Base-by-base conservation (phyloP, 176 grass and related monocot species). In the Ampelocalamus luodianensis region DNA sequence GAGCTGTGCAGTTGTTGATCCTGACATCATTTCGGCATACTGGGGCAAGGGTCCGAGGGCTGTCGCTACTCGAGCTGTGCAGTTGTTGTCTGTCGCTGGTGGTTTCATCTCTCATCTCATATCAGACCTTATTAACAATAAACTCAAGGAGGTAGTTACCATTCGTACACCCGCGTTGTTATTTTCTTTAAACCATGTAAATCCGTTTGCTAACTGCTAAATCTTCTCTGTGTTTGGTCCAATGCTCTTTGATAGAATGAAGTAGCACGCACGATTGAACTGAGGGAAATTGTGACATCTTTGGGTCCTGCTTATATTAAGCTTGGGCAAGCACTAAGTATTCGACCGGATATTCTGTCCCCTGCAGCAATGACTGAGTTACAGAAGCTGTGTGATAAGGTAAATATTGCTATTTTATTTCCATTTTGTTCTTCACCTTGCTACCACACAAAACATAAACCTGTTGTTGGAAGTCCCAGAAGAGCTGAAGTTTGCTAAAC, bases 331-430 rank as follows among this genome's bases (percentile, higher is more conserved):
- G 96, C 93, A 27, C 74, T 95, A 32, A 98, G 96, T 62, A 98
- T 98, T 79, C 91, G 93, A 17, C 96, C 96, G 24, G 96, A 98
- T 34, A 95, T 98, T 83, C 87, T 98, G 29, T 98, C 96, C 78
- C 96, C 96, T 74, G 86, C 93, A 50, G 96, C 96, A 22, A 98
- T 98, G 96, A 92, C 81, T 2, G 96, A 98, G 60, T 67, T 98
- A 83, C 96, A 98, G 79, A 98, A 98, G 58, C 78, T 98, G 5
- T 98, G 96, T 29, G 96, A 98, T 87, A 98, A 95, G 91, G 92
- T 94, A 77, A 90, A 4, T 22, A 2, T 12, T 73, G 14, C 37
- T 77, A 20, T 36, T 29, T 26, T 5, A 5, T 20, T 36, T 56
- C 48, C 2, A 26, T 17, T 29, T 3, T 24, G 26, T 27, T 43